Conservation (phyloP, 371 early-diverging fungal genomes). For the Mortierella sp. region DNA sequence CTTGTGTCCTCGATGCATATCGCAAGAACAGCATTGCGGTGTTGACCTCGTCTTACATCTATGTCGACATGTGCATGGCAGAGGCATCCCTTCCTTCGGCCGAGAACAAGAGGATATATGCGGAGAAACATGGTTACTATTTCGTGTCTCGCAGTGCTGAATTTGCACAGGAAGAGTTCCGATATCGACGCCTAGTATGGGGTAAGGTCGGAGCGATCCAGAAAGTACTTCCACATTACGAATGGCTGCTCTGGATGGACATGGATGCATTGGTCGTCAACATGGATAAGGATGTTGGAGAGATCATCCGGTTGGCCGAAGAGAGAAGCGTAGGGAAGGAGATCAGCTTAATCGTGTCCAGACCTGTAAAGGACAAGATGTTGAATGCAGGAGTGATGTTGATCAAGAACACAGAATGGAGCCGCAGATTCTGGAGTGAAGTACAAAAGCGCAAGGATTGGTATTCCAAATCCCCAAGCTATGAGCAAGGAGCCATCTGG, state of each 20-base stretch:
- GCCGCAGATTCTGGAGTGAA: slow-evolving; percentile 61
- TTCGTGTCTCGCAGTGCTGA: slow-evolving; percentile 70
- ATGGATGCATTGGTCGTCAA: slow-evolving; percentile 74
- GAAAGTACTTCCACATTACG: slow-evolving; percentile 70
- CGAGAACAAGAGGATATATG: slow-evolving; percentile 68
- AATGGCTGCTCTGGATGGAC: slow-evolving; percentile 77
- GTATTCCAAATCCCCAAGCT: slow-evolving; percentile 57
- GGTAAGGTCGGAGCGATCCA: slow-evolving; percentile 72
- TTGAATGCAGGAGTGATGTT: slow-evolving; percentile 74
- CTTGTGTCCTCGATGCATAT: slow-evolving; percentile 24
- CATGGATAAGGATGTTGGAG: slow-evolving; percentile 55
- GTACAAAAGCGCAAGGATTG: slow-evolving; percentile 60
- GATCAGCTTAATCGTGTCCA: slow-evolving; percentile 61
- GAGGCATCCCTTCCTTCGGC: slow-evolving; percentile 65
- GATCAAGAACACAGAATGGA: slow-evolving; percentile 70
- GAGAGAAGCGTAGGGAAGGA: slow-evolving; percentile 45
- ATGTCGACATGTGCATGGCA: slow-evolving; percentile 70
- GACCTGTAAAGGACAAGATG: slow-evolving; percentile 60
- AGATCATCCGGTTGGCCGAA: slow-evolving; percentile 48
- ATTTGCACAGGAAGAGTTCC: slow-evolving; percentile 67
- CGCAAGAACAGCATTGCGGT: slow-evolving; percentile 56
- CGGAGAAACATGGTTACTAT: slow-evolving; percentile 64
- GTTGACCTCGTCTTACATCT: slow-evolving; percentile 68
- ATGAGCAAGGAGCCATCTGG: slow-evolving; percentile 75
- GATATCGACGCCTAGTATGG: slow-evolving; percentile 65